phyloP scores from a whole-genome alignment of 169 alveolate genomes.

The Pseudocohnilembus persalinus region DNA sequence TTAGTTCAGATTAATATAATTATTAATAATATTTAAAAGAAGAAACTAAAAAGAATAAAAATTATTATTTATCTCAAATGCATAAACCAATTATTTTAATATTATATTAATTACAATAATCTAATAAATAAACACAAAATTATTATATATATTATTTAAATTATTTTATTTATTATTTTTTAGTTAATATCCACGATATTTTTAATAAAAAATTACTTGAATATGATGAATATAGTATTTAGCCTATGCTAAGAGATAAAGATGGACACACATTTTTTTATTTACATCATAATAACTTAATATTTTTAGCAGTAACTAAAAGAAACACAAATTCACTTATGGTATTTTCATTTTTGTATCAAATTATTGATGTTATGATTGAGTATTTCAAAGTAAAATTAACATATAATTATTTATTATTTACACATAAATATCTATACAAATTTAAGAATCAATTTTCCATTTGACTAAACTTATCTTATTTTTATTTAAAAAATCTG shows the following conservation, averaged over 20 bases:
- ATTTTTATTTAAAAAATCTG: too few relatives aligned
- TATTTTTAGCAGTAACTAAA: conserved; percentile 83
- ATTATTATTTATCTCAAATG: too few relatives aligned
- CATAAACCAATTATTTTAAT: too few relatives aligned
- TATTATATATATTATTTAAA: too few relatives aligned
- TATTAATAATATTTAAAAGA: too few relatives aligned
- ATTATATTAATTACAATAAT: too few relatives aligned
- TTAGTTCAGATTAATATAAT: neutral
- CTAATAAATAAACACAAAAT: too few relatives aligned
- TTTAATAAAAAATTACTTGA: conserved; percentile 92
- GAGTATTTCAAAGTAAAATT: conserved; percentile 89
- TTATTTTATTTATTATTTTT: too few relatives aligned
- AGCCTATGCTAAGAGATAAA: conserved; percentile 94
- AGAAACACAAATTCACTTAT: conserved; percentile 84
- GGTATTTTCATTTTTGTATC: conserved; percentile 85
- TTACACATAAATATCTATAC: too few relatives aligned
- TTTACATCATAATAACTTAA: conserved; percentile 95
- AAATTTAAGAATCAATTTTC: too few relatives aligned
- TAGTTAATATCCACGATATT: conserved; percentile 60
- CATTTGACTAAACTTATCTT: too few relatives aligned
- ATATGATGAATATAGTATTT: conserved; percentile 92
- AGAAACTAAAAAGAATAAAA: neutral
- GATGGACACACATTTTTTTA: conserved; percentile 83
- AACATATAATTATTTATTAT: too few relatives aligned
- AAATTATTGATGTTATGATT: conserved; percentile 87